Evolutionary conservation across 2,329 filamentous ascomycete genomes (phyloP), one percentile per base, ranked within the genome.

Genomic region (Clonostachys rhizophaga): DNA sequence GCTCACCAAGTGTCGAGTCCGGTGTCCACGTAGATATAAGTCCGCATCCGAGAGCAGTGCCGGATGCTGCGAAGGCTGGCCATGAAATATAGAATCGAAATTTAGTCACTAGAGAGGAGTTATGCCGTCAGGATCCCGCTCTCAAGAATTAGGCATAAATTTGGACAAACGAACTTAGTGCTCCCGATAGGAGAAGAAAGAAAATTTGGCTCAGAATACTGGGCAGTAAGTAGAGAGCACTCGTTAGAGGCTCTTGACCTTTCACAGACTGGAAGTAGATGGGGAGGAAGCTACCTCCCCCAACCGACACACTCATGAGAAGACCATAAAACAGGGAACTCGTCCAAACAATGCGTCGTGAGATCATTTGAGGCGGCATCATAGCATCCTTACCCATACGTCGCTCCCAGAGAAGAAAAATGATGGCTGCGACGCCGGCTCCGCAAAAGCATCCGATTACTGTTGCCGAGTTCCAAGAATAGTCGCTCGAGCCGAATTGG

Each of bases 241-340:
- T 59, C 48, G 53, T 53, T 5, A 49, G 43, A 5, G 54, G 50
- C 11, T 47, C 45, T 4, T 64, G 63, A 13, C 63, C 64, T 50
- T 64, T 64, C 51, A 78, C 62, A 42, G 65, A 62, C 60, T 78
- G 69, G 55, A 78, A 72, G 64, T 71, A 76, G 48, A 75, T 64
- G 2, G 74, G 71, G 7, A 76, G 58, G 50, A 71, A 72, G 57
- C 69, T 70, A 17, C 70, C 55, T 4, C 65, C 57, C 6, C 72
- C 53, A 50, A 75, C 70, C 48, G 69, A 69, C 12, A 62, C 56
- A 6, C 66, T 64, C 30, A 67, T 66, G 17, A 74, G 62, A 46
- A 70, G 62, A 44, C 69, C 67, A 16, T 46, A 44, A 43, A 47
- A 43, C 12, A 55, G 18, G 39, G 40, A 43, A 35, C 48, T 40